Conservation (phyloP, 768 basidiomycete genomes). For the Boletus rubescentipes region DNA sequence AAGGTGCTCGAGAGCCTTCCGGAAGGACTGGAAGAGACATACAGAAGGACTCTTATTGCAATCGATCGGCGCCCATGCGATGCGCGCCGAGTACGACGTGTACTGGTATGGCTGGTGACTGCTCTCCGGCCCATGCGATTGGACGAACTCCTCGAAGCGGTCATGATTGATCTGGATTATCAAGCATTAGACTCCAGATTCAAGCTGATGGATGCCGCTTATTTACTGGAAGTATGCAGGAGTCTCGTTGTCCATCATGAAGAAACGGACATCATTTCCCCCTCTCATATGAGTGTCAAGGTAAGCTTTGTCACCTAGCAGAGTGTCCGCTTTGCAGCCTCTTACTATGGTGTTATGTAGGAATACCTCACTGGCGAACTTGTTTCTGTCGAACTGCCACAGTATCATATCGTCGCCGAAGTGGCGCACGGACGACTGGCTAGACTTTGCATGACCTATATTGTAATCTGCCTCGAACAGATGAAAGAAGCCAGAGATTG, state of each 20-base stretch:
- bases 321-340: too few relatives aligned
- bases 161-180: background rate
- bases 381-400: background rate
- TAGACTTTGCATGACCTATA: conserved; percentile 12
- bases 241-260: conserved; percentile 11
- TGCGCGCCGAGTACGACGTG: background rate
- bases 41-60: conserved; percentile 17
- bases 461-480: conserved; percentile 3
- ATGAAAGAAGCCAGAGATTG: background rate
- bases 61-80: background rate
- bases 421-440: conserved; percentile 5
- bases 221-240: conserved; percentile 2
- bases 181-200: conserved; percentile 2
- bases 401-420: conserved; percentile 8
- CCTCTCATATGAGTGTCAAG: conserved; percentile 20
- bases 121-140: conserved; percentile 9
- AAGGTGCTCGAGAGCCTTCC: conserved; percentile 9
- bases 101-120: conserved; percentile 12
- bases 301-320: too few relatives aligned
- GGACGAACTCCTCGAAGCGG: conserved; percentile 7
- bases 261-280: conserved; percentile 9
- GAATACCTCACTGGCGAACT: conserved; percentile 16
- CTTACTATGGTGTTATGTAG: background rate
- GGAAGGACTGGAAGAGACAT: conserved; percentile 21
- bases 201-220: background rate